Percentiles rank a stretch among this genome's conserved stretches.
Evolutionary conservation across 306 rosid genomes (phyloP).

Genomic region (Datisca glomerata): DNA sequence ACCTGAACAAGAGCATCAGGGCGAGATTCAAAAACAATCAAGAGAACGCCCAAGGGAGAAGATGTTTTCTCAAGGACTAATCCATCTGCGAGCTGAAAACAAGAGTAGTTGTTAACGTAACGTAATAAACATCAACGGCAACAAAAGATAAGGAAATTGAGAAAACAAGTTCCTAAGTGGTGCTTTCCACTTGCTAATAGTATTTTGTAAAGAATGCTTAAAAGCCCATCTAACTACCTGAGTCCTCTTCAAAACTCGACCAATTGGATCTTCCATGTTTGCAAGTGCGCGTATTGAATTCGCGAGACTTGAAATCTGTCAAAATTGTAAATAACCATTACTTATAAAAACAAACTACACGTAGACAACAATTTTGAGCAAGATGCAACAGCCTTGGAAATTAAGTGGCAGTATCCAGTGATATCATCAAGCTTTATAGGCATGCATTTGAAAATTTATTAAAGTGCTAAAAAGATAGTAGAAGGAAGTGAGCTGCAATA

Average conservation of each 20-base stretch:
- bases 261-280: constrained; percentile 95
- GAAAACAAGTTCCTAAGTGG: no score
- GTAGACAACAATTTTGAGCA: no score
- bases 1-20: constrained; percentile 98
- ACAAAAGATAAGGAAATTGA: no score
- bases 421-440: no score
- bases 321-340: constrained; percentile 13
- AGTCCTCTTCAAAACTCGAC: constrained; percentile 59
- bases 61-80: constrained; percentile 88
- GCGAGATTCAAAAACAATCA: constrained; percentile 94
- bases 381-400: no score
- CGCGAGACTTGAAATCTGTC: constrained; percentile 78
- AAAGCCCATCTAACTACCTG: constrained; percentile 58
- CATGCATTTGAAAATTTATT: no score
- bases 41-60: constrained; percentile 86
- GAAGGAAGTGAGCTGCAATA: constrained; percentile 1
- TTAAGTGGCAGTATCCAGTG: no score
- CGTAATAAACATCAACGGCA: constrained; percentile 22
- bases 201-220: no score
- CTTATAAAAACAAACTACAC: no score
- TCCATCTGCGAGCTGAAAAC: constrained; percentile 89
- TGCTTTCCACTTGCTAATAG: no score
- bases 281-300: constrained; percentile 69
- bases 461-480: no score
- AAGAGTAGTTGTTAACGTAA: no score